Conservation (phyloP, 1,139 yeast genomes). For the Suhomyces atakaporum region DNA sequence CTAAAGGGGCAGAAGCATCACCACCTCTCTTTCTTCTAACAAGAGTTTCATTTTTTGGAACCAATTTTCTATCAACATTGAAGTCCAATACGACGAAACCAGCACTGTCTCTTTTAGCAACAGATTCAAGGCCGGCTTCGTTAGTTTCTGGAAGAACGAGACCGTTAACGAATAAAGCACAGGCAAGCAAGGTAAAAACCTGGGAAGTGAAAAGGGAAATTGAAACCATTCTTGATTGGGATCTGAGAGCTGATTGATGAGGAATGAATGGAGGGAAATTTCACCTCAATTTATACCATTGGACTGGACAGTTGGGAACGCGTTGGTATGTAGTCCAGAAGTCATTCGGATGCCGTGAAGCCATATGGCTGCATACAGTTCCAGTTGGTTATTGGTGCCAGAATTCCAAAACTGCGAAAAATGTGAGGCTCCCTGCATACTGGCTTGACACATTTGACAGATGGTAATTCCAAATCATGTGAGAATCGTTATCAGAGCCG, state of each 20-base stretch:
- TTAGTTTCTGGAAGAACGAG: constrained; percentile 9
- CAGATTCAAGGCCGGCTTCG: constrained; percentile 1
- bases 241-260: neutral
- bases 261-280: neutral
- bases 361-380: neutral
- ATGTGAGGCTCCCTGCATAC: constrained; percentile 4
- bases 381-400: neutral
- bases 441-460: constrained; percentile 9
- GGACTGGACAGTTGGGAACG: too few species aligned
- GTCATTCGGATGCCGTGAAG: too few species aligned
- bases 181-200: constrained; percentile 10
- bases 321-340: too few species aligned
- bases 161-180: constrained; percentile 9
- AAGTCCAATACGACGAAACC: constrained; percentile 18
- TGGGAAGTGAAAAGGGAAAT: constrained; percentile 11
- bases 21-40: constrained; percentile 2
- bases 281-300: constrained; percentile 6
- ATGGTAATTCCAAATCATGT: neutral
- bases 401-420: constrained; percentile 4
- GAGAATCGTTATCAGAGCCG: neutral
- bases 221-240: constrained; percentile 10
- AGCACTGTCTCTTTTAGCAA: constrained; percentile 10
- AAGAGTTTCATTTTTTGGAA: neutral
- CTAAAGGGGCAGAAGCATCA: constrained; percentile 5
- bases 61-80: constrained; percentile 5